Evolutionary conservation across 768 basidiomycete species (phyloP), one percentile per base, ranked within the genome.

Genomic region (Dictyophora rubrovolvata): DNA sequence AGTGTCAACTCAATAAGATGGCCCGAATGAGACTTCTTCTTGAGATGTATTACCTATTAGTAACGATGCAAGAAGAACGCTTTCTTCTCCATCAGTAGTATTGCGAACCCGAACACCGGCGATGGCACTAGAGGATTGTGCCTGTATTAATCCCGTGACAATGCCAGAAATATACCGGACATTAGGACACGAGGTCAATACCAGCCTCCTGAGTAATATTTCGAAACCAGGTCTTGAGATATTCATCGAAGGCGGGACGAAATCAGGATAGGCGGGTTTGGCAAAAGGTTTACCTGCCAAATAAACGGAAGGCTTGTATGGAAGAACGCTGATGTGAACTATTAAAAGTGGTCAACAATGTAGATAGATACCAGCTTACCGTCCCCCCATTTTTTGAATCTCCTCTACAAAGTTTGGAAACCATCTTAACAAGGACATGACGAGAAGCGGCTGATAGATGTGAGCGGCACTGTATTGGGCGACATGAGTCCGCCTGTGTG

Each of bases 361-460:
- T 20, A 17, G 8, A 48, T 22, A 48, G 5, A 49, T 28, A 14
- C 10, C 1, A 11, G n/a, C 57, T 9, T 36, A 59, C 57, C 23
- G 22, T 16, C 22, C 49, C 22, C 57, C 57, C 33, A 51, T n/a
- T 20, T 34, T 18, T 35, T 28, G 23, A 8, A 50, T 10, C 21
- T 60, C 59, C 18, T 4, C 1, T 6, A 47, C 42, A 36, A 42
- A 60, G 14, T 60, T 37, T 4, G 54, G 37, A 33, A 60, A 60
- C 22, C 36, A n/a, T 46, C 23, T 50, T 12, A 36, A 22, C 22
- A 60, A 47, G 12, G 48, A 42, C 22, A 60, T n/a, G 14, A 12
- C 42, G n/a, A 52, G 28, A 51, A 54, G 35, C 16, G 54, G 52
- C 53, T 60, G 59, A 47, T 55, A 60, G 16, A n/a, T 37, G 34